Percentiles rank a stretch among this genome's conserved stretches.
These are phyloP conservation scores for Forsythia viridissima DNA, from an alignment of 257 asterid species.

Conservation along the genomic window DNA sequence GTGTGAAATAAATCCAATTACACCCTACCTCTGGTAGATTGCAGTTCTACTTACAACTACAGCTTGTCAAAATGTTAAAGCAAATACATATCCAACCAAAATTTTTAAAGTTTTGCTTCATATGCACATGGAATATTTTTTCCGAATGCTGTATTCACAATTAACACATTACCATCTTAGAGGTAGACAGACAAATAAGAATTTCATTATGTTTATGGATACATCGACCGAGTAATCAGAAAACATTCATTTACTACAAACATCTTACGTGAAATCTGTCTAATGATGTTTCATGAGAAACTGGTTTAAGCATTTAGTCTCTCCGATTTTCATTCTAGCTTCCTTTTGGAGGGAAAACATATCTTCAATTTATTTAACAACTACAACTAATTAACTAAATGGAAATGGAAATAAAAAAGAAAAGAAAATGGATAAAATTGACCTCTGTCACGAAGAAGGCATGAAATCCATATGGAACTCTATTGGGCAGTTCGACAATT, in stretches of 20 bases:
- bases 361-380: not conserved
- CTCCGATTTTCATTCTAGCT: not conserved
- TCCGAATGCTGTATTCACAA: no score
- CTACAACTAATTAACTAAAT: not conserved
- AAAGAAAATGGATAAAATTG: constrained; percentile 15
- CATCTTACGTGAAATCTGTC: no score
- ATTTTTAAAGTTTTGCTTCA: not conserved
- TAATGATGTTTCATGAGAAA: not conserved
- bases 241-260: no score
- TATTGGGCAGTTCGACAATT: constrained; percentile 65
- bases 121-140: no score
- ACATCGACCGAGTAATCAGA: no score
- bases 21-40: no score
- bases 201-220: no score
- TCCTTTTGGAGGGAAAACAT: no score
- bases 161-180: no score
- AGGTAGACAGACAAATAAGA: not conserved
- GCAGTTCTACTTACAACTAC: no score
- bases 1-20: no score
- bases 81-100: not conserved
- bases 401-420: not conserved
- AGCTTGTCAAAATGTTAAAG: not conserved
- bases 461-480: constrained; percentile 98
- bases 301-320: not conserved
- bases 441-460: constrained; percentile 96